Conservation (phyloP, 148 eudicot genomes). For the Talinum fruticosum region DNA sequence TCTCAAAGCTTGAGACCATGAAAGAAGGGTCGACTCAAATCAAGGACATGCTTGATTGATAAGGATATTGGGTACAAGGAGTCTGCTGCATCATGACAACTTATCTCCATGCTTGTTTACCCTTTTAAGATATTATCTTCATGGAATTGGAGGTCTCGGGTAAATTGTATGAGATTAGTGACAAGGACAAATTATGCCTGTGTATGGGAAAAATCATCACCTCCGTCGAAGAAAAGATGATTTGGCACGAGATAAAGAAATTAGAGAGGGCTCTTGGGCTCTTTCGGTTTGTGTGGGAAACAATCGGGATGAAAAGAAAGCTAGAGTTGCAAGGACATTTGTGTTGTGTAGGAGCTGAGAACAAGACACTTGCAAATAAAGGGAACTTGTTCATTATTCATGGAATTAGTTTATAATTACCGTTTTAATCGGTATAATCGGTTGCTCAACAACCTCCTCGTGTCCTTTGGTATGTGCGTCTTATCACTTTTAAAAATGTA, state of each 20-base stretch:
- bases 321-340: constrained; percentile 84
- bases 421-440: too few species aligned
- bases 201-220: constrained; percentile 75
- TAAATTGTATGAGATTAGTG: constrained; percentile 43
- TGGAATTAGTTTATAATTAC: constrained; percentile 38
- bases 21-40: constrained; percentile 85
- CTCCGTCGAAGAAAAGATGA: constrained; percentile 57
- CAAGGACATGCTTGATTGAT: constrained; percentile 63
- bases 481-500: too few species aligned
- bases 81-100: constrained; percentile 53
- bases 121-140: constrained; percentile 69
- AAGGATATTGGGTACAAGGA: constrained; percentile 73
- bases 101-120: constrained; percentile 77
- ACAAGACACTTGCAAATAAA: constrained; percentile 45
- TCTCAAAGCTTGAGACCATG: constrained; percentile 72
- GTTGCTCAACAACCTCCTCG: too few species aligned
- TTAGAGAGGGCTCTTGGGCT: constrained; percentile 61
- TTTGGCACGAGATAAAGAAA: constrained; percentile 67
- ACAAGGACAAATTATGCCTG: constrained; percentile 43
- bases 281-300: constrained; percentile 71
- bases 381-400: constrained; percentile 63
- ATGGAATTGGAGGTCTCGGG: constrained; percentile 69
- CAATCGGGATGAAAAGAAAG: constrained; percentile 49
- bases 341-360: constrained; percentile 66
- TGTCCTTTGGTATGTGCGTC: too few species aligned